Base-by-base conservation (phyloP, 768 basidiomycete species). In the Roridomyces roridus region DNA sequence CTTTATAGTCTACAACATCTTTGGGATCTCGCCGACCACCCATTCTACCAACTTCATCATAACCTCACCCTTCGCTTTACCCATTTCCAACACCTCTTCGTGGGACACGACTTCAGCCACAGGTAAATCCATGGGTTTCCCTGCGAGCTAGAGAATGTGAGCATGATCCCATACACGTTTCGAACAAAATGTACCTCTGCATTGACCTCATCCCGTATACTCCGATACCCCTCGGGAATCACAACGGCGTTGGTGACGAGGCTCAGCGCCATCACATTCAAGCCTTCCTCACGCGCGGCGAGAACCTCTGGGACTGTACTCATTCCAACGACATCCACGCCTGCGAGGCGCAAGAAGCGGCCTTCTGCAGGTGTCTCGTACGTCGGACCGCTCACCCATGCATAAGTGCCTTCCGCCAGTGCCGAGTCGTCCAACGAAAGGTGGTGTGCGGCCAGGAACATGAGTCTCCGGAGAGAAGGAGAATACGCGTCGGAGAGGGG, bases 251-350 rank as follows among this genome's bases (percentile, higher is more conserved):
- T 96, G 24, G 93, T 95, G 24, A 94, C 90, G 52, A 96, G 79
- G 62, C 90, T 94, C 39, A 96, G 75, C 5, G 90, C 93, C 72
- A 91, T 77, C 47, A 90, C 85, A 50, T 90, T 81, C 51, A 96
- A 63, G 0, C 87, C 89, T 66, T 87, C 89, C 67, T 92, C 86
- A 44, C 85, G 73, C 9, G 89, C 94, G 0, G 85, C 89, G 21
- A 94, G 76, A 23, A 96, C 94, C 72, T 96, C 94, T 0, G 93
- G 94, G 15, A 95, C 84, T 0, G 94, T 96, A 63, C 91, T 93
- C 94, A 96, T 96, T 2, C 94, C 94, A 2, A 95, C 94, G n/a
- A 94, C 89, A 64, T 93, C 92, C 1, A 89, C 94, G 4, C 94
- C 94, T 0, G 84, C 85, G 8, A 74, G 72, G 15, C 89, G 76